These are phyloP conservation scores for Sanguinoderma infundibulare DNA, from an alignment of 1,284 basidiomycete genomes.

Conservation along the genomic window DNA sequence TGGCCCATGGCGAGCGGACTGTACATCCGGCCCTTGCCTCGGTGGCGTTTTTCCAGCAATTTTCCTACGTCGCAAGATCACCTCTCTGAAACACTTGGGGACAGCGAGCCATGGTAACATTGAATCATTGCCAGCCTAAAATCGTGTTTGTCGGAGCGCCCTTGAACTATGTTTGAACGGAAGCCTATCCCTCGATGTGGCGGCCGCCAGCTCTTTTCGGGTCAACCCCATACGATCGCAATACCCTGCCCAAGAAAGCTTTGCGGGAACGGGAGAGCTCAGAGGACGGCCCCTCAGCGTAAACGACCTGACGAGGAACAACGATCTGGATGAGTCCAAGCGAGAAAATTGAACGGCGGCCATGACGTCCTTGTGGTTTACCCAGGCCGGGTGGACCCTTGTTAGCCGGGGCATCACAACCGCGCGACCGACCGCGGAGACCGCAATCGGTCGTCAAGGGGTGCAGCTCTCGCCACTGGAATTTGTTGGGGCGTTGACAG, in stretches of 20 bases:
- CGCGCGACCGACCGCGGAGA: conserved; percentile 16
- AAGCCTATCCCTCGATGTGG: conserved; percentile 1
- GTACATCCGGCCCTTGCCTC: neutral
- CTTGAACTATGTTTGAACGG: neutral
- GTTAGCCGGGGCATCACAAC: conserved; percentile 19
- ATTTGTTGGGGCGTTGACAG: conserved; percentile 7
- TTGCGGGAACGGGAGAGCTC: no score
- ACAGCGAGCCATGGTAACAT: conserved; percentile 1
- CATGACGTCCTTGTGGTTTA: conserved; percentile 27
- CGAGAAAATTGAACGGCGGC: conserved; percentile 18
- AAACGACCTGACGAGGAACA: neutral
- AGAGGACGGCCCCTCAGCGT: neutral
- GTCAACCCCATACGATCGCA: neutral
- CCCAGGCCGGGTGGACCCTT: conserved; percentile 14
- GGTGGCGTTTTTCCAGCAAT: neutral
- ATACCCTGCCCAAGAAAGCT: no score
- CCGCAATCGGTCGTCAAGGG: conserved; percentile 27
- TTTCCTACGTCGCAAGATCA: neutral
- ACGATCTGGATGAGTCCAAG: neutral
- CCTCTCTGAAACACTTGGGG: neutral
- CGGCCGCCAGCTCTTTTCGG: neutral
- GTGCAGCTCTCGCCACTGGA: conserved; percentile 1
- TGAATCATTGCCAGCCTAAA: neutral
- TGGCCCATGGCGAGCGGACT: neutral
- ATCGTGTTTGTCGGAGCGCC: conserved; percentile 5